Percentiles rank a stretch among this genome's conserved stretches.
phyloP scores from a whole-genome alignment of 1,284 basidiomycete species.

The Gymnopus androsaceus region DNA sequence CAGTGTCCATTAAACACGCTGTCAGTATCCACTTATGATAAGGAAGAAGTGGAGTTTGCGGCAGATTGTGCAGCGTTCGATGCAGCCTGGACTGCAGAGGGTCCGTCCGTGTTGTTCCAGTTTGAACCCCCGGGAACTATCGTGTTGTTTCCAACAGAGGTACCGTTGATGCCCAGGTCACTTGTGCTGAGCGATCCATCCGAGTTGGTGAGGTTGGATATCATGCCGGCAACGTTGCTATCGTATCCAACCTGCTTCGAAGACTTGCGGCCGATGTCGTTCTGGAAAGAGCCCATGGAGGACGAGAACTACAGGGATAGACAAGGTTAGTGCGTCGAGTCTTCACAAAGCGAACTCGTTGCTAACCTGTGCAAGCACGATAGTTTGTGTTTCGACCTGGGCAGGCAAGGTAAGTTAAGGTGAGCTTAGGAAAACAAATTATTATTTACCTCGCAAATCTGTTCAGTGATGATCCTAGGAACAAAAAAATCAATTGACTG shows the following conservation, averaged over 20 bases:
- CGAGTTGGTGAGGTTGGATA: conserved; percentile 17
- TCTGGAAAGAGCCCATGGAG: conserved; percentile 27
- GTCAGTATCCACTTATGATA: neutral
- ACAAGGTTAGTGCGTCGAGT: neutral
- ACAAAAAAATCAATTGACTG: neutral
- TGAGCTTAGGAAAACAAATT: no score
- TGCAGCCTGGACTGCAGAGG: conserved; percentile 15
- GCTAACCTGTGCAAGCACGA: conserved; percentile 23
- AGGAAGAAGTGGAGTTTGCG: neutral
- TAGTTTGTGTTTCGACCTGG: conserved; percentile 35
- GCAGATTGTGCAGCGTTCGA: conserved; percentile 5
- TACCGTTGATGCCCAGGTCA: conserved; percentile 18
- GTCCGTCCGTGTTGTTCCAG: conserved; percentile 19
- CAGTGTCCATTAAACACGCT: neutral
- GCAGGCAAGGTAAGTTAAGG: no score
- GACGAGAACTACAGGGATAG: conserved; percentile 5
- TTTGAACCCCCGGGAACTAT: conserved; percentile 19
- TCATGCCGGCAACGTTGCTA: conserved; percentile 18
- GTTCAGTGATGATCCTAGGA: conserved; percentile 37
- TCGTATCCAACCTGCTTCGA: conserved; percentile 29
- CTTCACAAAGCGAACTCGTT: neutral
- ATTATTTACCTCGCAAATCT: conserved; percentile 34
- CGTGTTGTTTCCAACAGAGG: conserved; percentile 20
- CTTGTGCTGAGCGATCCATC: conserved; percentile 23
- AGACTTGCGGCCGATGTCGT: conserved; percentile 30